A percentile compares a stretch with the other conserved stretches of the same genome.
Evolutionary conservation across 1,284 basidiomycete genomes (phyloP).

Genomic region (Moniliophthora roreri): DNA sequence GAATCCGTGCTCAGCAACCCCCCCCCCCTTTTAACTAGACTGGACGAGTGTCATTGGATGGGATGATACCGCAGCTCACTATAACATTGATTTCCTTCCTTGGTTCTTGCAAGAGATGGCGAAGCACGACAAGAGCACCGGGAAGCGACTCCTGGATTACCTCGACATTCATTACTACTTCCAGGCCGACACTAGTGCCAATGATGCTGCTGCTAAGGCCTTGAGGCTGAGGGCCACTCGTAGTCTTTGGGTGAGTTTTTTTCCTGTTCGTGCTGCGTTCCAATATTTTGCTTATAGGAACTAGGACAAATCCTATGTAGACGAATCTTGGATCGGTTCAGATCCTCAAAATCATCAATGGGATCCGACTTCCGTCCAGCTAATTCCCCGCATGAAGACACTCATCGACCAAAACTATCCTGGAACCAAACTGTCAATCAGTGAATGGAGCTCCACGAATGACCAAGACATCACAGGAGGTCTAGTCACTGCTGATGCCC

Average conservation of each 20-base stretch:
- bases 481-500: slow-evolving; percentile 43
- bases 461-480: slow-evolving; percentile 51
- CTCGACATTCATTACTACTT: slow-evolving; percentile 57
- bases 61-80: slow-evolving; percentile 46
- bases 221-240: slow-evolving; percentile 45
- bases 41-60: slow-evolving; percentile 49
- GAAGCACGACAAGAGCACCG: slow-evolving; percentile 29
- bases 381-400: slow-evolving; percentile 47
- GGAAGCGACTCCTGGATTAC: slow-evolving; percentile 47
- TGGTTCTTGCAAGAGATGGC: slow-evolving; percentile 53
- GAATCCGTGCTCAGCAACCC: not conserved
- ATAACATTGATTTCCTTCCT: slow-evolving; percentile 50
- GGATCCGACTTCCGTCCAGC: slow-evolving; percentile 38
- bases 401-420: slow-evolving; percentile 48
- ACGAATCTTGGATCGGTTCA: slow-evolving; percentile 49
- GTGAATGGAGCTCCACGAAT: slow-evolving; percentile 43
- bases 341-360: slow-evolving; percentile 42
- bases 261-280: not conserved
- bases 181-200: slow-evolving; percentile 48
- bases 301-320: slow-evolving; percentile 44
- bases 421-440: slow-evolving; percentile 50
- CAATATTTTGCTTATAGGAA: slow-evolving; percentile 2
- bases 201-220: slow-evolving; percentile 48
- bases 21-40: slow-evolving; percentile 27
- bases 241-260: slow-evolving; percentile 41